Conservation (phyloP, 2,329 filamentous ascomycete species). For the Ceratocystis cacaofunesta region DNA sequence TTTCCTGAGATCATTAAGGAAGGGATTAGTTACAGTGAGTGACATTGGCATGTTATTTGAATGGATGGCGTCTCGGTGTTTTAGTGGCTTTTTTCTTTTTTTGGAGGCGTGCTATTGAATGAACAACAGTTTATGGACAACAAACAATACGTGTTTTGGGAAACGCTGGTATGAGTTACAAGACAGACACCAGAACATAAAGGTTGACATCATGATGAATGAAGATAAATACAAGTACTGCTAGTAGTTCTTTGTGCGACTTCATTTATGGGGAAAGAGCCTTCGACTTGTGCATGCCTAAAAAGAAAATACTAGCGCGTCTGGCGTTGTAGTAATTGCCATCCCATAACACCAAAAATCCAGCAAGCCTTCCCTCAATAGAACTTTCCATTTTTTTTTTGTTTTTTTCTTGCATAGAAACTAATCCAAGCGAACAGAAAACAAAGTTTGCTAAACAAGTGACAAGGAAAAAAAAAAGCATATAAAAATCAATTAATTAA, state of each 20-base stretch:
- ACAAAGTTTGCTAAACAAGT: background rate
- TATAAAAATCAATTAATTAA: background rate
- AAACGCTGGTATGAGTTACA: background rate
- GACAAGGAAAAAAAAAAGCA: background rate
- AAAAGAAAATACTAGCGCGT: background rate
- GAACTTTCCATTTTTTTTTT: background rate
- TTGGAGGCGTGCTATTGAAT: background rate
- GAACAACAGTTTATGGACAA: background rate
- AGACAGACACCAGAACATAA: background rate
- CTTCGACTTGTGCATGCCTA: background rate
- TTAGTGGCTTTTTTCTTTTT: background rate
- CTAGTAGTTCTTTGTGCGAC: background rate
- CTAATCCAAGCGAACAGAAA: background rate
- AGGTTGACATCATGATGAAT: background rate
- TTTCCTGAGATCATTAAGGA: background rate
- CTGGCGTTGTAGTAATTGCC: background rate
- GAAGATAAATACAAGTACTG: background rate
- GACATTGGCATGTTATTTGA: constrained; percentile 3
- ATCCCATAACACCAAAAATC: background rate
- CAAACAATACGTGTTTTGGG: background rate
- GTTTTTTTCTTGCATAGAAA: background rate
- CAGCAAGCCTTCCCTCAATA: background rate
- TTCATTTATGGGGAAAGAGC: background rate
- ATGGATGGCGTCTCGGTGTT: background rate
- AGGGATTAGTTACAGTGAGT: background rate